phyloP scores from a whole-genome alignment of 495 filamentous ascomycete genomes.

The Aspergillus cavernicola region DNA sequence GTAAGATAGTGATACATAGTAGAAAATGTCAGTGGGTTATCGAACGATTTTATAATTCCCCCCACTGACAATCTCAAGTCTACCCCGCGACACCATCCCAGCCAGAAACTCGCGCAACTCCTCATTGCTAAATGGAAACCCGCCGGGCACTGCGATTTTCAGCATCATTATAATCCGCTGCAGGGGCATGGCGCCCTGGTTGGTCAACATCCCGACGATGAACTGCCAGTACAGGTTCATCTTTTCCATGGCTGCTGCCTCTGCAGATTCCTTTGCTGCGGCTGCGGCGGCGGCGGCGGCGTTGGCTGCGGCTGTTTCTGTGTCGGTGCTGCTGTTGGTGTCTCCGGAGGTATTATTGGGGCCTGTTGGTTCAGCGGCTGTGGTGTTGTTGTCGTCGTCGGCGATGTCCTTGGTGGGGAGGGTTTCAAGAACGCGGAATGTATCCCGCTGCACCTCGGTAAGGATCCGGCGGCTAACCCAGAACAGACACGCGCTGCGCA shows the following conservation, averaged over 20 bases:
- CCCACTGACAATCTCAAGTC: slow-evolving; percentile 64
- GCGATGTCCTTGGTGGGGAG: slow-evolving; percentile 42
- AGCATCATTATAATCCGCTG: slow-evolving; percentile 89
- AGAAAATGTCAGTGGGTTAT: no score
- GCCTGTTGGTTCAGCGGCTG: not conserved
- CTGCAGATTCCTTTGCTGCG: slow-evolving; percentile 41
- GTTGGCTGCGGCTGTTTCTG: slow-evolving; percentile 45
- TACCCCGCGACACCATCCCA: slow-evolving; percentile 66
- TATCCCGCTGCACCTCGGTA: slow-evolving; percentile 48
- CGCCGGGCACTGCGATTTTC: slow-evolving; percentile 80
- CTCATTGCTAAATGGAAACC: slow-evolving; percentile 78
- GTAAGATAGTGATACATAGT: not conserved
- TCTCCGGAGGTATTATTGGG: slow-evolving; percentile 2
- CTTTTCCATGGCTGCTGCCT: slow-evolving; percentile 64
- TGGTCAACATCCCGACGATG: slow-evolving; percentile 91
- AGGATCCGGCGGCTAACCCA: slow-evolving; percentile 83
- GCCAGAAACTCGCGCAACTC: slow-evolving; percentile 72
- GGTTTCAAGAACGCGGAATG: slow-evolving; percentile 61
- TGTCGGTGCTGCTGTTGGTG: slow-evolving; percentile 16
- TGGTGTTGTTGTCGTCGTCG: slow-evolving; percentile 11
- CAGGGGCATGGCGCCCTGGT: slow-evolving; percentile 75
- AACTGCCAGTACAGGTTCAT: slow-evolving; percentile 85
- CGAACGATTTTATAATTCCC: slow-evolving; percentile 63
- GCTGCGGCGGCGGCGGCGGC: slow-evolving; percentile 45
- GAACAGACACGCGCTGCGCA: slow-evolving; percentile 75